Base-by-base conservation (phyloP, 2,329 filamentous ascomycete species). In the Monosporascus ibericus region DNA sequence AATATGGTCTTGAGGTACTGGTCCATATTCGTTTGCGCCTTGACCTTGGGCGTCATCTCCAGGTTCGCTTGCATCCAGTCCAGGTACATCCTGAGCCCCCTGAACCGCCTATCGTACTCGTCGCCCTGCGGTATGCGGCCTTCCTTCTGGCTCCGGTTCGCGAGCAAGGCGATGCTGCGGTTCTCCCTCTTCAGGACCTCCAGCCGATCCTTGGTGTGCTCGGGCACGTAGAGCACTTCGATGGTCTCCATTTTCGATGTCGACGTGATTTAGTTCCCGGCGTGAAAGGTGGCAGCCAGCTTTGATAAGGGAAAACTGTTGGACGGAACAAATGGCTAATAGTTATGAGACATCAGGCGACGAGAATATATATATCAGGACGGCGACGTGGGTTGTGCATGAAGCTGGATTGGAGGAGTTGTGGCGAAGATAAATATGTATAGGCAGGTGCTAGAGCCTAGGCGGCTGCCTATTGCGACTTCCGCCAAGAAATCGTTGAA, bases 21-120 rank as follows among this genome's bases (percentile, higher is more conserved):
- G 0, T 56, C 47, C 17, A 58, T 27, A 1, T 27, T 44, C 1
- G 48, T 40, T 3, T 24, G 27, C 2, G 30, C 24, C 2, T 58
- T 54, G 14, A 63, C 56, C 5, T 48, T 22, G 1, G 60, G 58
- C 2, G 55, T 61, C 55, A 64, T 63, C 17, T 61, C 55, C 6
- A 60, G 8, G 17, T 47, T 51, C 0, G 53, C 57, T 0, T 57
- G 57, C n/a, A 64, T n/a, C 60, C 60, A 62, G n/a, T 59, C 56
- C 20, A 63, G 52, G 34, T 55, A 60, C 25, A 58, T 47, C 5
- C 44, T 36, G 14, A 51, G 53, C 14, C 54, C 48, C 9, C 52
- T 55, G 15, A 57, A 48, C 25, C 60, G 56, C 1, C 48, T 40
- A 17, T 18, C 14, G 24, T 53, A 44, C 24, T 58, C 52, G 5